These are phyloP conservation scores for Peniophora sp. DNA, from an alignment of 1,284 basidiomycete species.

Conservation along the genomic window DNA sequence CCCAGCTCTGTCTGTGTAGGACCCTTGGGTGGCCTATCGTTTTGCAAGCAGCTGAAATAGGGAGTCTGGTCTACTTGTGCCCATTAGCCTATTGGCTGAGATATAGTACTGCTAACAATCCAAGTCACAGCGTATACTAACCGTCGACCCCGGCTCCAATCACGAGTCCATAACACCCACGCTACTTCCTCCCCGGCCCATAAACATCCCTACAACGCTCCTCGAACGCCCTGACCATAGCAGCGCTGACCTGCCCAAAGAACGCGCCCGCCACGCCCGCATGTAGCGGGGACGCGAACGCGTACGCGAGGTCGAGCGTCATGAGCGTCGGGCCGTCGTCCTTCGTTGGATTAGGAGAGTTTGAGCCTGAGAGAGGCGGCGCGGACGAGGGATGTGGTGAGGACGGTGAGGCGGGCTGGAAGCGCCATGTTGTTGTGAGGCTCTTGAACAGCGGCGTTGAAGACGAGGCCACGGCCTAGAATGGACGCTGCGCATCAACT, in stretches of 20 bases:
- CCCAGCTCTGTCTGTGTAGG: too few relatives aligned
- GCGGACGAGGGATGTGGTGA: slow-evolving; percentile 31
- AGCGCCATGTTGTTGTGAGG: slow-evolving; percentile 77
- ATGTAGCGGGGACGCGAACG: slow-evolving; percentile 84
- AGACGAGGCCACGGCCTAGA: slow-evolving; percentile 68
- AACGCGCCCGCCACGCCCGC: slow-evolving; percentile 76
- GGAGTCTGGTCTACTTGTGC: too few relatives aligned
- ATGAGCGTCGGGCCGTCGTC: slow-evolving; percentile 54
- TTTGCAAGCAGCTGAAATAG: too few relatives aligned
- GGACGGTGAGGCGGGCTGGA: slow-evolving; percentile 46
- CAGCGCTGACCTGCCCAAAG: slow-evolving; percentile 78
- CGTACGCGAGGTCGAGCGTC: slow-evolving; percentile 76
- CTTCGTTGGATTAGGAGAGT: slow-evolving; percentile 6
- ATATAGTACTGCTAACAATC: too few relatives aligned
- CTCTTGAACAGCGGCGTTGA: slow-evolving; percentile 82
- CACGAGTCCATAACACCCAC: too few relatives aligned
- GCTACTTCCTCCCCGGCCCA: slow-evolving; percentile 29
- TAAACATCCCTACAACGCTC: slow-evolving; percentile 70
- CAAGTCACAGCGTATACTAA: too few relatives aligned
- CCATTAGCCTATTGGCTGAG: too few relatives aligned
- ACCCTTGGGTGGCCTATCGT: too few relatives aligned
- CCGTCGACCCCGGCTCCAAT: too few relatives aligned
- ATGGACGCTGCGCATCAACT: neutral
- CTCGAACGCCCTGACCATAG: slow-evolving; percentile 93
- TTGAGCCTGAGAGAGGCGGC: slow-evolving; percentile 1